Conservation (phyloP, 1,284 basidiomycete species). For the Austroboletus niveus region DNA sequence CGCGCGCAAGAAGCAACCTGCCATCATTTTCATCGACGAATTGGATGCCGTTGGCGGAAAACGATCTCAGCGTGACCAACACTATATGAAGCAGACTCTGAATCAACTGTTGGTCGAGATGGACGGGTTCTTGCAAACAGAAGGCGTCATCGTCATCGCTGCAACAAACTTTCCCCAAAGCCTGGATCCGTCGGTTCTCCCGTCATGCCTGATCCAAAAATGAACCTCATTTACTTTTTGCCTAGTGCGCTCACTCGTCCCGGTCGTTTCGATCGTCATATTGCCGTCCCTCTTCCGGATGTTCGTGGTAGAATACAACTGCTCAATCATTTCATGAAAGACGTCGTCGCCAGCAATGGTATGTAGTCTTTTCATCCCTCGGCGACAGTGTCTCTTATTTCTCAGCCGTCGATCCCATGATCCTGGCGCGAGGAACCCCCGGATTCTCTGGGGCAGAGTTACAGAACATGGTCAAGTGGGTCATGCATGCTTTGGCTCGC, state of each 20-base stretch:
- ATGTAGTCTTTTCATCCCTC: slow-evolving; percentile 17
- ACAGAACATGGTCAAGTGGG: slow-evolving; percentile 90
- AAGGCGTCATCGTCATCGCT: slow-evolving; percentile 91
- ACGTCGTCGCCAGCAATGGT: slow-evolving; percentile 67
- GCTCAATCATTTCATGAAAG: slow-evolving; percentile 84
- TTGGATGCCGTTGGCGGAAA: slow-evolving; percentile 93
- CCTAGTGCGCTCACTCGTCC: slow-evolving; percentile 86
- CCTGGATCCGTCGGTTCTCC: slow-evolving; percentile 69
- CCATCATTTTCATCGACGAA: slow-evolving; percentile 94
- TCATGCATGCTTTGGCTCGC: slow-evolving; percentile 17
- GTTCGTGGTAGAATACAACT: slow-evolving; percentile 87
- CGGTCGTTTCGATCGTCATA: slow-evolving; percentile 90
- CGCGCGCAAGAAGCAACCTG: slow-evolving; percentile 92
- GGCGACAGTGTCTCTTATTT: background rate
- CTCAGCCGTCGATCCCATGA: slow-evolving; percentile 75
- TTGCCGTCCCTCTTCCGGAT: slow-evolving; percentile 88
- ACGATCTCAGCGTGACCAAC: slow-evolving; percentile 83
- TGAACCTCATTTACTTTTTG: slow-evolving; percentile 17
- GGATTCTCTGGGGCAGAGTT: slow-evolving; percentile 92
- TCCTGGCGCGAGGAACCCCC: slow-evolving; percentile 87
- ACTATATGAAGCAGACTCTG: slow-evolving; percentile 88
- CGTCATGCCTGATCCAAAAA: slow-evolving; percentile 1
- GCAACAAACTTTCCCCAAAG: slow-evolving; percentile 96
- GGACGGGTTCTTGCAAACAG: slow-evolving; percentile 89
- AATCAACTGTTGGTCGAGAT: slow-evolving; percentile 95